Percentiles rank a stretch among this genome's conserved stretches.
phyloP scores from a whole-genome alignment of 2,329 filamentous ascomycete genomes.

The Endoconidiophora polonica region DNA sequence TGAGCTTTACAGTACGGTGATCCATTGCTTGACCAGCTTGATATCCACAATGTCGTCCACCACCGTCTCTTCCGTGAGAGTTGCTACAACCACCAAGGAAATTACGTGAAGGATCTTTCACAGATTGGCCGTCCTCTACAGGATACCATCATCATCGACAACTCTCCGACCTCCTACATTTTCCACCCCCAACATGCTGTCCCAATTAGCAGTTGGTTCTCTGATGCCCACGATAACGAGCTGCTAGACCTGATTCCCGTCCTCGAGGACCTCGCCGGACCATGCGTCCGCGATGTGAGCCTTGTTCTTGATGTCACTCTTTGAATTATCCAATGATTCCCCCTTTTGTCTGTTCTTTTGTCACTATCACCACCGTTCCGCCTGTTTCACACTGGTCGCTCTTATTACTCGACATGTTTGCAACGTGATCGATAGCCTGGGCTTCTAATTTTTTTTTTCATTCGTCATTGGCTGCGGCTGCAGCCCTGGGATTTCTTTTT shows the following conservation, averaged over 20 bases:
- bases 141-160: slow-evolving; percentile 99
- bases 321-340: slow-evolving; percentile 25
- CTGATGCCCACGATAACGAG: slow-evolving; percentile 97
- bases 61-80: slow-evolving; percentile 94
- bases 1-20: slow-evolving; percentile 60
- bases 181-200: slow-evolving; percentile 98
- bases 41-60: slow-evolving; percentile 93
- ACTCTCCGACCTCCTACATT: slow-evolving; percentile 97
- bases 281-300: slow-evolving; percentile 87
- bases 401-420: too few relatives aligned
- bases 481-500: slow-evolving; percentile 1
- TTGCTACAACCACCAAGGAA: slow-evolving; percentile 98
- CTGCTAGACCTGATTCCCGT: slow-evolving; percentile 93
- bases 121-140: slow-evolving; percentile 90
- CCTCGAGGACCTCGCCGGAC: slow-evolving; percentile 82
- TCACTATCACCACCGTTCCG: slow-evolving; percentile 7
- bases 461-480: slow-evolving; percentile 1
- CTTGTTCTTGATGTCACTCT: slow-evolving; percentile 86
- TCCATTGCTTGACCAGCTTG: slow-evolving; percentile 84
- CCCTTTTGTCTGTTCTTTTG: slow-evolving; percentile 19
- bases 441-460: slow-evolving; percentile 17
- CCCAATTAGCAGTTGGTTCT: slow-evolving; percentile 99
- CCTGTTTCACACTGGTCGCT: too few relatives aligned
- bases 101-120: slow-evolving; percentile 97
- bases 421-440: too few relatives aligned